phyloP scores from a whole-genome alignment of 2,329 filamentous ascomycete species.

The Elsinoe batatas region DNA sequence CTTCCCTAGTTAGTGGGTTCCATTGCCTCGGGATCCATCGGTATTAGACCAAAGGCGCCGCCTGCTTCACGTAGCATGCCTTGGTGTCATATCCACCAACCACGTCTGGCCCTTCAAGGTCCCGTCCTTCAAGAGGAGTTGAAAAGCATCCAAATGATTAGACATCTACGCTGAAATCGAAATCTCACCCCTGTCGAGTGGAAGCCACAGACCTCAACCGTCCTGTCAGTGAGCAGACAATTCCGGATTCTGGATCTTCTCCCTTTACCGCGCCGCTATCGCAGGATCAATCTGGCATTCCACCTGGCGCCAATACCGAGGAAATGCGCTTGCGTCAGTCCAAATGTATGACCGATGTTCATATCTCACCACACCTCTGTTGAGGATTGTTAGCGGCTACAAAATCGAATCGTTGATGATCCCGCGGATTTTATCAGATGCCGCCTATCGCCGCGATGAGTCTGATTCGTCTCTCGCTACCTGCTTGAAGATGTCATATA shows the following conservation, averaged over 20 bases:
- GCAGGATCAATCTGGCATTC: background rate
- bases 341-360: background rate
- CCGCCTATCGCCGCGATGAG: background rate
- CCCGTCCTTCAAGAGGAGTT: background rate
- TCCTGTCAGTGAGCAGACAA: background rate
- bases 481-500: background rate
- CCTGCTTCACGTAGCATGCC: background rate
- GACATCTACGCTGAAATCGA: background rate
- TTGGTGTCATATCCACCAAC: slow-evolving; percentile 3
- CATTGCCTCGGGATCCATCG: background rate
- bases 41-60: background rate
- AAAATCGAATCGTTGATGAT: background rate
- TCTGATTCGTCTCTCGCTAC: background rate
- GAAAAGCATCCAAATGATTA: background rate
- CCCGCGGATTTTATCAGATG: background rate
- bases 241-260: background rate
- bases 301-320: background rate
- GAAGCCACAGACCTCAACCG: background rate
- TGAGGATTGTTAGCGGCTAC: background rate
- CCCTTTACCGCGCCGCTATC: background rate
- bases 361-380: background rate
- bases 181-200: background rate
- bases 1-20: background rate
- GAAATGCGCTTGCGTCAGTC: background rate
- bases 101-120: background rate